phyloP scores from a whole-genome alignment of 2,329 filamentous ascomycete species.

The Mycosphaerelloides madeirae region DNA sequence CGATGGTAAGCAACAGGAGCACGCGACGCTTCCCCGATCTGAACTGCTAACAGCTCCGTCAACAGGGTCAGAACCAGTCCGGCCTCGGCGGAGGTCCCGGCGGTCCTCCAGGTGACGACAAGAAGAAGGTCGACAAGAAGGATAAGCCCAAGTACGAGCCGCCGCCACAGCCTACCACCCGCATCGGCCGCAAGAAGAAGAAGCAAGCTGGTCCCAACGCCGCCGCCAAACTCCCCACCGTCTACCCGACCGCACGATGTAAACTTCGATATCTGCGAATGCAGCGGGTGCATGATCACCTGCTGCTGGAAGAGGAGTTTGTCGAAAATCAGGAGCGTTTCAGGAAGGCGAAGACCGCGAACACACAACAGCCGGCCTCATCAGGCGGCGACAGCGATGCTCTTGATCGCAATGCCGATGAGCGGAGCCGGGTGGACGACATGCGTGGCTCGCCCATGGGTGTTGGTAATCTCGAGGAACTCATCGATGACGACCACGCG shows the following conservation, averaged over 20 bases:
- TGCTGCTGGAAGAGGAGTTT: constrained; percentile 95
- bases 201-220: constrained; percentile 89
- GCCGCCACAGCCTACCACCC: constrained; percentile 90
- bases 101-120: constrained; percentile 61
- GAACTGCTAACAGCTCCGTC: constrained; percentile 11
- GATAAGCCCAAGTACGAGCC: constrained; percentile 99
- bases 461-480: constrained; percentile 93
- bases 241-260: constrained; percentile 94
- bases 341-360: constrained; percentile 84
- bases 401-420: constrained; percentile 85
- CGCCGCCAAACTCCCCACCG: constrained; percentile 86
- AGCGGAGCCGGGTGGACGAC: constrained; percentile 90
- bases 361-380: constrained; percentile 56
- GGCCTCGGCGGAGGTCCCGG: constrained; percentile 61
- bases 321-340: constrained; percentile 98
- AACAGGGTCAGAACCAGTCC: constrained; percentile 77
- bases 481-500: constrained; percentile 98
- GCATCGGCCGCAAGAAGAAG: constrained; percentile 97
- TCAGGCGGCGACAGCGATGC: constrained; percentile 66
- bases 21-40: constrained; percentile 2
- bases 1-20: constrained; percentile 15
- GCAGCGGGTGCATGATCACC: constrained; percentile 97
- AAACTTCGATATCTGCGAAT: constrained; percentile 95
- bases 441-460: constrained; percentile 99
- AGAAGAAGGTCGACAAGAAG: constrained; percentile 88